Evolutionary conservation across 2,329 filamentous ascomycete species (phyloP).

Genomic region (Cladophialophora exuberans): DNA sequence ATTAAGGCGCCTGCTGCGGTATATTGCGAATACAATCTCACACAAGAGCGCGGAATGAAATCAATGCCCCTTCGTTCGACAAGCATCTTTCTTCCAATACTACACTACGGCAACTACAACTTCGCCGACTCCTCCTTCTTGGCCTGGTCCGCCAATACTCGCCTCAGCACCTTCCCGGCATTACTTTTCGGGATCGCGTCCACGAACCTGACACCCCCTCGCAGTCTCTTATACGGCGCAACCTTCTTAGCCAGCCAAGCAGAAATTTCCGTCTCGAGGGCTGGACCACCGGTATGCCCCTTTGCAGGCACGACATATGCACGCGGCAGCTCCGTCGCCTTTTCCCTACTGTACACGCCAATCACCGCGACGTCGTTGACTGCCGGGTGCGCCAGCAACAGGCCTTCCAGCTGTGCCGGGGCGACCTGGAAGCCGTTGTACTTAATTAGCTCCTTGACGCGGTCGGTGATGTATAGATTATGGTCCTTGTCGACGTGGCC

Average conservation of each 20-base stretch:
- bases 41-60: too few species aligned
- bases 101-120: not conserved
- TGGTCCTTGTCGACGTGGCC: slow-evolving; percentile 74
- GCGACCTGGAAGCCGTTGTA: slow-evolving; percentile 74
- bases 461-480: slow-evolving; percentile 87
- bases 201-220: slow-evolving; percentile 52
- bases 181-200: slow-evolving; percentile 51
- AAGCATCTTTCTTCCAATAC: too few species aligned
- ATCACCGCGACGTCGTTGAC: slow-evolving; percentile 66
- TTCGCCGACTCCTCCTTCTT: slow-evolving; percentile 14
- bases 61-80: too few species aligned
- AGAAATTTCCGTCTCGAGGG: slow-evolving; percentile 50
- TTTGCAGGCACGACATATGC: slow-evolving; percentile 65
- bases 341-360: slow-evolving; percentile 51
- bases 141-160: slow-evolving; percentile 18
- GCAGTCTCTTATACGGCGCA: slow-evolving; percentile 49
- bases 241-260: slow-evolving; percentile 49
- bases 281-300: slow-evolving; percentile 48
- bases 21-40: too few species aligned
- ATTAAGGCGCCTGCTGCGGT: too few species aligned
- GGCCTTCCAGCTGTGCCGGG: slow-evolving; percentile 66
- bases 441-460: slow-evolving; percentile 67
- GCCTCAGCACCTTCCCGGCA: slow-evolving; percentile 19
- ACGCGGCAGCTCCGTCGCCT: slow-evolving; percentile 66
- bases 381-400: slow-evolving; percentile 53